Base-by-base conservation (phyloP, 2,329 filamentous ascomycete species). In the Ramichloridium luteum region DNA sequence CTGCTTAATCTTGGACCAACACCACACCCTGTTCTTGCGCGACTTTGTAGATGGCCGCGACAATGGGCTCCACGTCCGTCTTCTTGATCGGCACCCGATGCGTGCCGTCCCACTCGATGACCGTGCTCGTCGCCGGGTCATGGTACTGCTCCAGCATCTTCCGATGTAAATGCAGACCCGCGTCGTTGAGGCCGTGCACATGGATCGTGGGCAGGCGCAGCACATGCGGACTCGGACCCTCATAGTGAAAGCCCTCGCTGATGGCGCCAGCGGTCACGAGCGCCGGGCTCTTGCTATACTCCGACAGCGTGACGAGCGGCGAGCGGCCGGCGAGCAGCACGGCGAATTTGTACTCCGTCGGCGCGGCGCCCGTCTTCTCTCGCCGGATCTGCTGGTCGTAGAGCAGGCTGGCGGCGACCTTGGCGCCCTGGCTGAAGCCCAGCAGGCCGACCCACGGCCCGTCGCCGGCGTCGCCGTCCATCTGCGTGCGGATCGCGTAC, bases 101-200 rank as follows among this genome's bases (percentile, higher is more conserved):
- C 1, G 64, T 67, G 0, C 78, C 80, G 35, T 81, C 68, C 81
- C 80, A 86, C 52, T 84, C 76, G 1, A 86, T 53, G 27, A 84
- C 39, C 23, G 56, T 64, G 4, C 67, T 59, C 3, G 59, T 70
- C 0, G 61, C 65, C 6, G 59, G 48, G 30, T 71, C 62, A 48
- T 74, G 80, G 50, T 77, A 84, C 31, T 68, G 55, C 6, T 69
- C 53, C 30, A 73, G 48, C 43, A 77, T 47, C 48, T 64, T 58
- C 33, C 65, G 56, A 49, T 81, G 77, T 27, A 71, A 54, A 36
- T 68, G 57, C 14, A 84, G 46, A 0, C 73, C 74, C 0, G 67
- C 61, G 53, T 79, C 74, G 12, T 59, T 58, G 38, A 74, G 43
- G 0, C 78, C 77, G 56, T 81, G 77, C 1, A 81, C 73, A 56